Evolutionary conservation across 139 green algal species (phyloP).

Genomic region (Chlamydomonas applanata): DNA sequence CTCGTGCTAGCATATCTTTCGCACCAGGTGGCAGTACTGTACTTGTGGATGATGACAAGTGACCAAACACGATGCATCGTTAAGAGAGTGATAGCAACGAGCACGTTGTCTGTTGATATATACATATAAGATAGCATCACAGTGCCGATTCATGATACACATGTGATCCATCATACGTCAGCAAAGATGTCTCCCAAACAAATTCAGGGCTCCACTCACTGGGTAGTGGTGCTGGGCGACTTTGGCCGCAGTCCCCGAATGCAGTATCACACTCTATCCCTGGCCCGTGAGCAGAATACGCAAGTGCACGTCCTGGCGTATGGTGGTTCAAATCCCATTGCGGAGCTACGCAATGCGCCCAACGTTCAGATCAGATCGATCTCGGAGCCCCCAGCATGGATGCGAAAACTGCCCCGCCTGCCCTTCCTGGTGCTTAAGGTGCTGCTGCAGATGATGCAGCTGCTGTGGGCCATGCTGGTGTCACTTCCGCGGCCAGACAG

Average conservation of each 20-base stretch:
- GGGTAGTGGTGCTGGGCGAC: conserved; percentile 95
- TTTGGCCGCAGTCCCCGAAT: conserved; percentile 93
- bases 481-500: conserved; percentile 42
- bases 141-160: too few species aligned
- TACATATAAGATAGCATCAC: too few species aligned
- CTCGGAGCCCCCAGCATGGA: conserved; percentile 13
- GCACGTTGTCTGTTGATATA: too few species aligned
- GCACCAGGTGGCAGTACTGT: too few species aligned
- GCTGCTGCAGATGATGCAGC: conserved; percentile 50
- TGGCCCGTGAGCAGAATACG: conserved; percentile 60
- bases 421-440: conserved; percentile 58
- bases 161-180: too few species aligned
- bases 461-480: conserved; percentile 67
- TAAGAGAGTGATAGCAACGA: too few species aligned
- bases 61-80: too few species aligned
- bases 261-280: conserved; percentile 90
- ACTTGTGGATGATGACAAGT: too few species aligned
- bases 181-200: too few species aligned
- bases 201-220: conserved; percentile 41
- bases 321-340: conserved; percentile 46
- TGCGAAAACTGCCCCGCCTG: conserved; percentile 45
- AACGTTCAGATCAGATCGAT: conserved; percentile 43
- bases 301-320: conserved; percentile 69
- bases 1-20: too few species aligned
- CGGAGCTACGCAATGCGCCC: conserved; percentile 26